Evolutionary conservation across 1,284 basidiomycete species (phyloP).

Genomic region (Pyrrhoderma lamaoense): DNA sequence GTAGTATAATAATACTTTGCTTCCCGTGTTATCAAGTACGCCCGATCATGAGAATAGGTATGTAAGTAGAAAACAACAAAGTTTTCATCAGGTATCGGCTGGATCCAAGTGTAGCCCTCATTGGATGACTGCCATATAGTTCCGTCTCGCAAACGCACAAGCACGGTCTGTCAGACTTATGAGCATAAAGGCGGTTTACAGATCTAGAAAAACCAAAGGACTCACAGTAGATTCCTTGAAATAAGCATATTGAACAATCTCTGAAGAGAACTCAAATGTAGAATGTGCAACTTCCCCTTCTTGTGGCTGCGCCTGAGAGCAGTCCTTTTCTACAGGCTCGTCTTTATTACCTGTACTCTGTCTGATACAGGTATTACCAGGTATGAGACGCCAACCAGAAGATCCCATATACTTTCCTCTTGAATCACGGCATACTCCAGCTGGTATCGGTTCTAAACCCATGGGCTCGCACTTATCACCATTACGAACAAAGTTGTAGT

Average conservation of each 20-base stretch:
- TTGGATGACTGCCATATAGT: conserved; percentile 90
- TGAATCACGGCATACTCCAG: conserved; percentile 60
- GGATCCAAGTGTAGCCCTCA: conserved; percentile 89
- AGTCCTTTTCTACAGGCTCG: conserved; percentile 62
- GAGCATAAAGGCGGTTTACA: neutral
- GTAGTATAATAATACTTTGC: conserved; percentile 74
- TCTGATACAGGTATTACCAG: conserved; percentile 82
- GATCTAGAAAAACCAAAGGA: neutral
- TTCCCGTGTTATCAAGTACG: conserved; percentile 79
- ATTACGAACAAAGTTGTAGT: conserved; percentile 81
- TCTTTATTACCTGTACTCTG: conserved; percentile 50
- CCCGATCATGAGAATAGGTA: conserved; percentile 69
- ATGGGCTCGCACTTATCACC: conserved; percentile 69
- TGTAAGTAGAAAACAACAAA: conserved; percentile 89
- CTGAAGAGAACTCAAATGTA: conserved; percentile 67
- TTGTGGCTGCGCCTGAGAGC: conserved; percentile 67
- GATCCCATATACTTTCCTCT: conserved; percentile 77
- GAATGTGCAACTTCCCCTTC: conserved; percentile 70
- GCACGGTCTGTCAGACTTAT: conserved; percentile 55
- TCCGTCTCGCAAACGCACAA: conserved; percentile 74
- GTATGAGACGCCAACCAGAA: conserved; percentile 87
- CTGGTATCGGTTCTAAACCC: conserved; percentile 81
- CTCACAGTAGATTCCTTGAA: conserved; percentile 67
- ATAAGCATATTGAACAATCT: conserved; percentile 76
- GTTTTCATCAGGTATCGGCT: conserved; percentile 48